Evolutionary conservation across 83 land plant species (phyloP).

Genomic region (Picea engelmannii): DNA sequence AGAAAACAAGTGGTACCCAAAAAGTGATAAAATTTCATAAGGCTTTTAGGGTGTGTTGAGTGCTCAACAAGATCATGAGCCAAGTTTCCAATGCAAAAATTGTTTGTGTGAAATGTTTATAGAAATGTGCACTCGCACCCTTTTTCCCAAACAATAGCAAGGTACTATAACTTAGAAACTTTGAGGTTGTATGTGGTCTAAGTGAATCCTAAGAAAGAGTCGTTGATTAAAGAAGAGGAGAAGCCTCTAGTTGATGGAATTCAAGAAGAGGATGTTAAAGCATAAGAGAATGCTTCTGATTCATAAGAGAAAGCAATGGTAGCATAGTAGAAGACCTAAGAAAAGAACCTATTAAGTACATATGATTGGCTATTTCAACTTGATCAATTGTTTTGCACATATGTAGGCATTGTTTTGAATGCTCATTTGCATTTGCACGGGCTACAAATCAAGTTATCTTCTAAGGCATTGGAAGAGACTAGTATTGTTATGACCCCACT

Average conservation of each 20-base stretch:
- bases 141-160: no score
- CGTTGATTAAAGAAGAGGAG: constrained; percentile 58
- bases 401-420: constrained; percentile 82
- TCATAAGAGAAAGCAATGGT: constrained; percentile 28
- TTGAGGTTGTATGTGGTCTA: constrained; percentile 73
- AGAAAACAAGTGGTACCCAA: no score
- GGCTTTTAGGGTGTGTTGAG: no score
- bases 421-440: constrained; percentile 79
- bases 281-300: constrained; percentile 34
- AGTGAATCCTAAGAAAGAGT: constrained; percentile 71
- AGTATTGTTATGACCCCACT: background rate
- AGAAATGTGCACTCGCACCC: no score
- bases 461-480: constrained; percentile 79
- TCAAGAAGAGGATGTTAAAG: constrained; percentile 33
- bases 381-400: constrained; percentile 70
- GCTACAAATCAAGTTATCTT: constrained; percentile 75
- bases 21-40: no score
- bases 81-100: no score
- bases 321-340: constrained; percentile 7
- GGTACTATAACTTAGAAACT: background rate
- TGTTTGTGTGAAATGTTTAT: no score
- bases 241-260: constrained; percentile 20
- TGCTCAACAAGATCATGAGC: no score
- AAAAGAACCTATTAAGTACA: constrained; percentile 5
- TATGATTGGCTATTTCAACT: constrained; percentile 76